Evolutionary conservation across 352 stramenopile genomes (phyloP), one percentile per base, ranked within the genome.

Genomic region (Pythium sukuiense): DNA sequence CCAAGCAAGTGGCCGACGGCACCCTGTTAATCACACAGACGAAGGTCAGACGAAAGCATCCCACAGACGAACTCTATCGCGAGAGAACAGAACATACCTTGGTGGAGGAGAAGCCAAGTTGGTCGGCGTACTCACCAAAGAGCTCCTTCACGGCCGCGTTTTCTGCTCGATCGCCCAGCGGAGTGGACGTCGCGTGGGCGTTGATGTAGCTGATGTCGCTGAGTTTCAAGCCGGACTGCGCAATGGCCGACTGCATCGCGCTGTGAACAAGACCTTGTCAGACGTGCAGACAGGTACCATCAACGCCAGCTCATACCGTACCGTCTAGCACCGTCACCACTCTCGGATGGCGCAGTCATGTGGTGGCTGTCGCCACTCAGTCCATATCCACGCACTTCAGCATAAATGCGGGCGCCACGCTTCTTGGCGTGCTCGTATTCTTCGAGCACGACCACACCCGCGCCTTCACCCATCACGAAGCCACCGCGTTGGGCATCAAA

Each of bases 171-270:
- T 99, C 98, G 1, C 97, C 97, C 16, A 98, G 85, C 0, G 96
- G 97, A 1, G 98, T 99, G n/a, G 92, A 98, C 8, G 98, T 99
- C 5, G 97, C 97, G 71, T 99, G 98, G 4, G 97, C 95, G 67
- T 99, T 99, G 39, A 99, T 93, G 72, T 99, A 99, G 30, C 97
- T 95, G 26, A 99, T 89, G 50, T 97, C 85, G 29, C 91, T 87
- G n/a, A 83, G 35, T 7, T 71, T 59, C 24, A 97, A 61, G 2
- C 80, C 82, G 1, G 92, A 88, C 67, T 96, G 80, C 33, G 72
- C 65, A 35, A 99, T 63, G 11, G 97, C 96, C 30, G 91, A 83
- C 53, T 82, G 45, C 96, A 99, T 99, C 13, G 95, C 94, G 65
- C 74, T 89, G 69, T 62, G 65, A 3, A 56, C 27, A 30, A 1